Evolutionary conservation across 1,284 basidiomycete genomes (phyloP).

Genomic region (Peniophora sp.): DNA sequence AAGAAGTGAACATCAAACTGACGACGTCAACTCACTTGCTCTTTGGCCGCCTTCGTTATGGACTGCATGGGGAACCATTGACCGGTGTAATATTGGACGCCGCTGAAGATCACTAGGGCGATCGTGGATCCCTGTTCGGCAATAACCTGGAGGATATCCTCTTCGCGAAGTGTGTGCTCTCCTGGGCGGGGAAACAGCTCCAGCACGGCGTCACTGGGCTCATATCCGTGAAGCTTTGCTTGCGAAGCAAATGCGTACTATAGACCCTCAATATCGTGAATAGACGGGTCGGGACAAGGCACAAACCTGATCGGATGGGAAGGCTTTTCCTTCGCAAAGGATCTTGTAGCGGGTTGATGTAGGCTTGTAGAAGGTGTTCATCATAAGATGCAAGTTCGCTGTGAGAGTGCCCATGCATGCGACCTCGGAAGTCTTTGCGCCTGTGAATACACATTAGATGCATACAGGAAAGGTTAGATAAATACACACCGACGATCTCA

Average conservation of each 20-base stretch:
- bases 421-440: constrained; percentile 83
- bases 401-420: constrained; percentile 94
- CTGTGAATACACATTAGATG: constrained; percentile 29
- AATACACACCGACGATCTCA: constrained; percentile 67
- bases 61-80: constrained; percentile 85
- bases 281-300: constrained; percentile 3
- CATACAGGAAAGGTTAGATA: constrained; percentile 1
- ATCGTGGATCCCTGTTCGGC: constrained; percentile 68
- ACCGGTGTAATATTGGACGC: constrained; percentile 97
- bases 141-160: constrained; percentile 82
- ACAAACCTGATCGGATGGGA: constrained; percentile 83
- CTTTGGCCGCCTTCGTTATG: constrained; percentile 81
- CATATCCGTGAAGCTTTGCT: constrained; percentile 72
- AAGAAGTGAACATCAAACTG: constrained; percentile 8
- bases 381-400: constrained; percentile 90
- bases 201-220: constrained; percentile 69
- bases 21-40: constrained; percentile 41
- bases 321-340: constrained; percentile 89
- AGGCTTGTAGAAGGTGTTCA: constrained; percentile 92
- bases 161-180: constrained; percentile 82
- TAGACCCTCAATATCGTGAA: constrained; percentile 1
- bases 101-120: constrained; percentile 84
- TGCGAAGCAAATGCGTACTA: constrained; percentile 96
- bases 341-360: constrained; percentile 85
- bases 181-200: constrained; percentile 75